A percentile compares a stretch with the other conserved stretches of the same genome.
Evolutionary conservation across 306 rosid species (phyloP).

Genomic region (Senna siamea): DNA sequence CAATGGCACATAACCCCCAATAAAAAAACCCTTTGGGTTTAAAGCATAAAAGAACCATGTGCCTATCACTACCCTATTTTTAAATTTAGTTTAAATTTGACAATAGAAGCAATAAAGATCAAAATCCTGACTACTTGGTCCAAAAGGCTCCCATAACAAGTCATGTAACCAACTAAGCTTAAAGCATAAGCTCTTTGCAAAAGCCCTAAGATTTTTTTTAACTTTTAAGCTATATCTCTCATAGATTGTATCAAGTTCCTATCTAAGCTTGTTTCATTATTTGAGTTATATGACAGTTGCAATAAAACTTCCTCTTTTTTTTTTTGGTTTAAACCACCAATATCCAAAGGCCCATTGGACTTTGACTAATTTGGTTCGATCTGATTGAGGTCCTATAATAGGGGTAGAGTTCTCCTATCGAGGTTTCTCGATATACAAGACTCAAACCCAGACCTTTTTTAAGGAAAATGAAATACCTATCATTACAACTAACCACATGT

Average conservation of each 20-base stretch:
- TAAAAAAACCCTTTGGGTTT: too few relatives aligned
- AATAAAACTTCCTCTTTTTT: not conserved
- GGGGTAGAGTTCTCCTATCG: too few relatives aligned
- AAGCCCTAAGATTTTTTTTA: not conserved
- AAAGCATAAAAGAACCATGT: slow-evolving; percentile 31
- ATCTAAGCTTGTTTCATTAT: not conserved
- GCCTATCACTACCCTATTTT: not conserved
- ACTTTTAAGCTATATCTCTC: not conserved
- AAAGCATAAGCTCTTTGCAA: slow-evolving; percentile 6
- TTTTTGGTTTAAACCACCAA: too few relatives aligned
- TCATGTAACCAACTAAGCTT: slow-evolving; percentile 9
- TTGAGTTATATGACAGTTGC: not conserved
- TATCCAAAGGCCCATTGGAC: too few relatives aligned
- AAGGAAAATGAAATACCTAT: too few relatives aligned
- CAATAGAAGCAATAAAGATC: slow-evolving; percentile 1
- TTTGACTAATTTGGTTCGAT: too few relatives aligned
- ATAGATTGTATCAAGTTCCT: not conserved
- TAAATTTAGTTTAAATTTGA: not conserved
- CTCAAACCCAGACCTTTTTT: too few relatives aligned
- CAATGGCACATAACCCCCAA: too few relatives aligned
- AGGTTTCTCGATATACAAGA: too few relatives aligned
- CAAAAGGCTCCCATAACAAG: not conserved
- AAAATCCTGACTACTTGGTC: not conserved
- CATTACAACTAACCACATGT: too few relatives aligned
- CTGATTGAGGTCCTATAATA: too few relatives aligned